These are phyloP conservation scores for Vigna angularis DNA, from an alignment of 306 rosid species.

Conservation along the genomic window DNA sequence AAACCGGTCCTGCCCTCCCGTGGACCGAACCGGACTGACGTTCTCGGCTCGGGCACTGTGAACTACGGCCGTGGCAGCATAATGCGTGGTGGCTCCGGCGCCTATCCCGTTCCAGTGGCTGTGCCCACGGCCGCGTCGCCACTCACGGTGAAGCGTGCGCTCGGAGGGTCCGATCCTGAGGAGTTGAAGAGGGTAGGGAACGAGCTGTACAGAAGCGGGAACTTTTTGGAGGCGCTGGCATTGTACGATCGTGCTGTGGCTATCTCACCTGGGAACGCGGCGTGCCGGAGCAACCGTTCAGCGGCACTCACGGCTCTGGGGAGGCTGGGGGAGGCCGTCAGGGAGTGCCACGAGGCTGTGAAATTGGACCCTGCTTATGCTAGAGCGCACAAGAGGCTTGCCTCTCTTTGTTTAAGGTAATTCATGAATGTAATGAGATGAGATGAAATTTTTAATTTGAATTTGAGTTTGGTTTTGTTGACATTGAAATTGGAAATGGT, in stretches of 20 bases:
- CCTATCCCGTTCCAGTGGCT: conserved; percentile 36
- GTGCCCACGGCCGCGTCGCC: conserved; percentile 44
- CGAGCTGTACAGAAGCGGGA: conserved; percentile 68
- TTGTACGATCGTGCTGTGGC: conserved; percentile 85
- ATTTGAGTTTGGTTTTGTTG: neutral
- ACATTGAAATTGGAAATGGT: conserved; percentile 29
- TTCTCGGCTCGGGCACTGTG: conserved; percentile 73
- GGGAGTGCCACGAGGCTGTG: conserved; percentile 89
- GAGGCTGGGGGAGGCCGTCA: conserved; percentile 75
- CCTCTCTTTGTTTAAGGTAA: conserved; percentile 83
- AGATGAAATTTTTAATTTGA: neutral
- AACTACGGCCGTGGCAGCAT: conserved; percentile 93
- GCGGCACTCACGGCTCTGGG: conserved; percentile 90
- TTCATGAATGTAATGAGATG: neutral
- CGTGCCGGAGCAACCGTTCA: conserved; percentile 79
- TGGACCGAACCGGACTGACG: conserved; percentile 64
- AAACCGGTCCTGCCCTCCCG: conserved; percentile 59
- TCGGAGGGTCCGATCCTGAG: conserved; percentile 72
- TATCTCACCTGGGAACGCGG: conserved; percentile 71
- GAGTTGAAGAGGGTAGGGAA: conserved; percentile 75
- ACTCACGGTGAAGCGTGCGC: conserved; percentile 46
- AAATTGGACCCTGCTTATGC: conserved; percentile 73
- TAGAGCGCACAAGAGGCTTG: conserved; percentile 88
- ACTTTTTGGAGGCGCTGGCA: conserved; percentile 75
- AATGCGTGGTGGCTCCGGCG: conserved; percentile 61